Evolutionary conservation across 2,329 filamentous ascomycete species (phyloP), one percentile per base, ranked within the genome.

Genomic region (Stagonosporopsis rhizophila): DNA sequence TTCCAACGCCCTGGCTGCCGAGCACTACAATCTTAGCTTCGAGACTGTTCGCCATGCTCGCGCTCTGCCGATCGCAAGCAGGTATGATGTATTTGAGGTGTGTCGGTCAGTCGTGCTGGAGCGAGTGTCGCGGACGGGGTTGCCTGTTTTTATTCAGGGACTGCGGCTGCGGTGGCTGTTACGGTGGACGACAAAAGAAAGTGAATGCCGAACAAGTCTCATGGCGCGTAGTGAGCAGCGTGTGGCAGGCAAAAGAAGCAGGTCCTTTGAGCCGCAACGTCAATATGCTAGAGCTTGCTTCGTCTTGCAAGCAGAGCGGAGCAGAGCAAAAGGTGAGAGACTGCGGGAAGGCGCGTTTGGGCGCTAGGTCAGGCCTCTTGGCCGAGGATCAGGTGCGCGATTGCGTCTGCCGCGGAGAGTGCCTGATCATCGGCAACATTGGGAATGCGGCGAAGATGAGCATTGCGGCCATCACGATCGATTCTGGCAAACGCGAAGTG

Each of bases 21-120:
- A 93, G 87, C 61, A 93, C 88, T 65, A 92, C 88, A 55, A 93
- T 89, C 77, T 92, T 92, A 74, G 90, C 89, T 79, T 92, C 89
- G 70, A 93, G 85, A 37, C 88, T 89, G 67, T 75, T 72, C 27
- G 71, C 60, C 71, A 74, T 74, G 53, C 19, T 22, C 32, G 20
- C 45, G 34, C 19, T 22, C 44, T 22, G 8, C 37, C 23, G 52
- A 35, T 41, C 28, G 34, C 12, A 23, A 17, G 19, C 15, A 12
- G 20, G 6, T 15, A 27, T 20, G 25, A 28, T 45, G 3, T 34
- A 17, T 20, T 22, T 17, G 28, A 14, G 19, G 22, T 30, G 30
- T 35, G 15, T 41, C 35, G 41, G 17, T 38, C 41, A 27, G 19
- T 42, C 38, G 53, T 34, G 28, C 28, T 34, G 42, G 28, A 28